phyloP scores from a whole-genome alignment of 148 eudicot species.

The Suaeda aralocaspica region DNA sequence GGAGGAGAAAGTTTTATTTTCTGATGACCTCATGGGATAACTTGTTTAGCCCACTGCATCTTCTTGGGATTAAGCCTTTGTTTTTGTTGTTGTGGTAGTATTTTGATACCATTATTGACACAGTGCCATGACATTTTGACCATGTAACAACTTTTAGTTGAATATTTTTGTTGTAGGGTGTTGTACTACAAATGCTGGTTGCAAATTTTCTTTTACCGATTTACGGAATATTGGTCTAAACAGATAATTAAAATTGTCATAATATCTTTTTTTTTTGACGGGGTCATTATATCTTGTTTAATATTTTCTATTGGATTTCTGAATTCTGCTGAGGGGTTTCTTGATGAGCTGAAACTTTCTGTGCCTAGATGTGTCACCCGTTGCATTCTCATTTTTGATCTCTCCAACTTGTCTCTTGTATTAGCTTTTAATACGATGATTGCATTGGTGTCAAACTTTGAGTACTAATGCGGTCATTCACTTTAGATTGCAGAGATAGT shows the following conservation, averaged over 20 bases:
- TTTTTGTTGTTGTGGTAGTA: too few species aligned
- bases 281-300: too few species aligned
- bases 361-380: background rate
- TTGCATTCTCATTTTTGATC: background rate
- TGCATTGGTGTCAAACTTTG: constrained; percentile 1
- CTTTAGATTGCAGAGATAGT: constrained; percentile 82
- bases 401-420: constrained; percentile 4
- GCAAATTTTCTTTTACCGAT: background rate
- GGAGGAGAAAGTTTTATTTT: too few species aligned
- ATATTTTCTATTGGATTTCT: too few species aligned
- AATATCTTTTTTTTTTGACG: too few species aligned
- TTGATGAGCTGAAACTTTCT: background rate
- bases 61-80: too few species aligned
- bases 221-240: background rate
- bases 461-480: background rate
- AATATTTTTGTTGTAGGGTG: background rate
- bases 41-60: too few species aligned
- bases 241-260: background rate
- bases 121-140: too few species aligned
- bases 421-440: background rate
- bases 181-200: background rate
- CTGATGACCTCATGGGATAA: too few species aligned
- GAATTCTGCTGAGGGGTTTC: background rate
- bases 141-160: too few species aligned
- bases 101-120: too few species aligned